Base-by-base conservation (phyloP, 192 early-diverging fungal species). In the Spinellus fusiger region DNA sequence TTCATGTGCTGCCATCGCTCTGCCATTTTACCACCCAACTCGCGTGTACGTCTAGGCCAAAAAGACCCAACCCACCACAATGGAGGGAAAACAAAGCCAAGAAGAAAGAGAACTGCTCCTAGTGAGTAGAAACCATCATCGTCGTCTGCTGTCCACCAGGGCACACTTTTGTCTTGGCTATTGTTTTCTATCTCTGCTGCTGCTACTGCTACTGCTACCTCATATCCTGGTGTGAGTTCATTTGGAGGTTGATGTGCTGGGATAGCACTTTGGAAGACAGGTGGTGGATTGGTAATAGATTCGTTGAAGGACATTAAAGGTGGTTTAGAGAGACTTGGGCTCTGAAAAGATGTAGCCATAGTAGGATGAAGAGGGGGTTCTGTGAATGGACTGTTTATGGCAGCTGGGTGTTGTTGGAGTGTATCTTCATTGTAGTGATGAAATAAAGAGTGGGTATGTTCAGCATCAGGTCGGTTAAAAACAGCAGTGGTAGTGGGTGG, bases 1-100 rank as follows among this genome's bases (percentile, higher is more conserved):
- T 67, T 67, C 16, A 67, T 6, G 32, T 34, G 32, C 18, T 67
- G 56, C 65, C 65, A 67, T 33, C 65, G 49, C 29, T 37, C 53
- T 32, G 65, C 65, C 65, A 67, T 67, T 32, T 67, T 67, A 5
- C 65, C 65, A 31, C 57, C 65, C 32, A 28, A 33, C 25, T 59
- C 53, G 25, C 32, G 27, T 18, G 50, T 31, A 51, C 61, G 37
- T 49, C 48, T 51, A 25, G 65, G 65, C 52, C 56, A 67, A 55
- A 60, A 53, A 0, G 65, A 52, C 5, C 65, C 65, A 15, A 67
- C 48, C 65, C 65, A 67, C 65, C 65, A 67, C 1, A 67, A 20
- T 3, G 65, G 65, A 1, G 65, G 65, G 25, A 38, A 55, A 4
- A 67, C 0, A 25, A 67, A 67, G 4, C 65, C 65, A 40, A 67